These are phyloP conservation scores for Metschnikowia corniflorae DNA, from an alignment of 805 yeast genomes.

Conservation along the genomic window DNA sequence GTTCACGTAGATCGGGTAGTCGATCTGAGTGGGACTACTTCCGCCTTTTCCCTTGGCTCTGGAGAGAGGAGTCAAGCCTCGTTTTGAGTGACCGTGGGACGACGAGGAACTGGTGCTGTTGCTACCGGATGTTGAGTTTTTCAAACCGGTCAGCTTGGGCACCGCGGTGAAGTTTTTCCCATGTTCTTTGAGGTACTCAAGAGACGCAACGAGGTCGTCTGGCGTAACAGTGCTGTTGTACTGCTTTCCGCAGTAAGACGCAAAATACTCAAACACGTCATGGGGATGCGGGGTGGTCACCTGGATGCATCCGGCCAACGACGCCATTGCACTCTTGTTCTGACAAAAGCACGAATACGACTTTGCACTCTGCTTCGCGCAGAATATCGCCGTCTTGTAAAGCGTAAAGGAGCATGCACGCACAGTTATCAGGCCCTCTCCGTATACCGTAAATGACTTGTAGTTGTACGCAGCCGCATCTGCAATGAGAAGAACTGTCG, in stretches of 20 bases:
- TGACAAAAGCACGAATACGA: conserved; percentile 5
- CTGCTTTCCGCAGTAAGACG: background rate
- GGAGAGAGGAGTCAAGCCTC: background rate
- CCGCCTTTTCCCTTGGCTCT: background rate
- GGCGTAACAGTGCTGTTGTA: background rate
- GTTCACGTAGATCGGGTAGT: conserved; percentile 12
- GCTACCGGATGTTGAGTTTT: background rate
- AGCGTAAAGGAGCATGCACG: conserved; percentile 6
- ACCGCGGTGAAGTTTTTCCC: conserved; percentile 8
- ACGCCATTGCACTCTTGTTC: conserved; percentile 9
- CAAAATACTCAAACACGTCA: background rate
- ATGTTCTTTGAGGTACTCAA: conserved; percentile 1
- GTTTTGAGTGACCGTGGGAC: background rate
- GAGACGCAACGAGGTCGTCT: background rate
- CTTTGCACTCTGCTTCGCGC: conserved; percentile 1
- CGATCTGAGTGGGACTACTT: conserved; percentile 7
- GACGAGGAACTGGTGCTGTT: background rate
- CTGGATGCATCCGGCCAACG: conserved; percentile 6
- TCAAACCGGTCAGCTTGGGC: too few relatives aligned
- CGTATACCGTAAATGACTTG: conserved; percentile 3
- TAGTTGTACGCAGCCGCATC: conserved; percentile 2
- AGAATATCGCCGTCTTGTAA: conserved; percentile 4
- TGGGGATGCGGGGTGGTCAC: background rate
- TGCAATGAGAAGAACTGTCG: background rate
- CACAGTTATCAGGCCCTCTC: conserved; percentile 1